Conservation (phyloP, 345 rosid genomes). For the Nasturtium officinale region DNA sequence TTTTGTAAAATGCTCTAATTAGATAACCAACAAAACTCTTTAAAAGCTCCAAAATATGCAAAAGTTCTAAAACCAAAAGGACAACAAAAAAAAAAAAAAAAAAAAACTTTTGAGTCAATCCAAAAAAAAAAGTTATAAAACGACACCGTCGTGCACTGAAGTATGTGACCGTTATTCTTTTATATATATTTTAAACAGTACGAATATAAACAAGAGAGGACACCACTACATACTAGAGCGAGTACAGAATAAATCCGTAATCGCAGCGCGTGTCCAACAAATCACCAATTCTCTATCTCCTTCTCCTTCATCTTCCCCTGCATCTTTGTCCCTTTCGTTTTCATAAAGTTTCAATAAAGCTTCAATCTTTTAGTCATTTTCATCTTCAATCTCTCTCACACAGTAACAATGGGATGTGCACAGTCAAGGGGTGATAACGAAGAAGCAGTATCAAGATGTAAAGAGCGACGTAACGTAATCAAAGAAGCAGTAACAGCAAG, state of each 20-base stretch:
- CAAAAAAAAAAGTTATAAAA: slow-evolving; percentile 12
- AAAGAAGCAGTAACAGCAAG: slow-evolving; percentile 85
- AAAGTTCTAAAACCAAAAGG: slow-evolving; percentile 7
- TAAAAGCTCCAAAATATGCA: neutral
- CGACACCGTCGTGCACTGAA: slow-evolving; percentile 56
- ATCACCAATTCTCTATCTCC: neutral
- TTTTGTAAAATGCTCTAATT: neutral
- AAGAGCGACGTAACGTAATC: slow-evolving; percentile 71
- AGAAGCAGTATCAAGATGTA: slow-evolving; percentile 83
- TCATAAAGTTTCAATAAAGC: neutral
- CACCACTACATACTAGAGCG: slow-evolving; percentile 44
- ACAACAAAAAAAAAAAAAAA: neutral
- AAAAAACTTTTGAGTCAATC: neutral
- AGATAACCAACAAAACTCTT: slow-evolving; percentile 1
- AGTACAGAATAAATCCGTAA: slow-evolving; percentile 29
- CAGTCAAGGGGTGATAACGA: slow-evolving; percentile 90
- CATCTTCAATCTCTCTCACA: slow-evolving; percentile 2
- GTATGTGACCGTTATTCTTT: slow-evolving; percentile 74
- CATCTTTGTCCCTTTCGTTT: slow-evolving; percentile 33
- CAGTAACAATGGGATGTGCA: slow-evolving; percentile 70
- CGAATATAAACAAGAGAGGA: slow-evolving; percentile 13
- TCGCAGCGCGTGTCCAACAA: slow-evolving; percentile 32
- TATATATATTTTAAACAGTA: neutral
- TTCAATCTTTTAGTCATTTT: neutral
- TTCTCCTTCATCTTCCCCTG: slow-evolving; percentile 2